Conservation (phyloP, 331 rosid genomes). For the Spiraea crenata region DNA sequence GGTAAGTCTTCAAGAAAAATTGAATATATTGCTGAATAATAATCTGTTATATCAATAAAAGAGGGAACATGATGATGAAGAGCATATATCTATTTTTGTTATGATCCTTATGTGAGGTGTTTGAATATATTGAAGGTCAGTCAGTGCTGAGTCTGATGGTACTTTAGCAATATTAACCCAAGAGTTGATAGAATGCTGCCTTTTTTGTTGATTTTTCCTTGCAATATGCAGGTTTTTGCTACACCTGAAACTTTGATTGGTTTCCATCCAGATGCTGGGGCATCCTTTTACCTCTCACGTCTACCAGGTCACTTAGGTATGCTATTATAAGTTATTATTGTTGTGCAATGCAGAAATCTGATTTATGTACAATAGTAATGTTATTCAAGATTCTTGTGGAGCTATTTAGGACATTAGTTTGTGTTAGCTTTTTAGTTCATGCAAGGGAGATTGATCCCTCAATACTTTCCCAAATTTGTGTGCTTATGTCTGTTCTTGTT, state of each 20-base stretch:
- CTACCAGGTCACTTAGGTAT: slow-evolving; percentile 88
- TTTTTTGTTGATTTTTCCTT: neutral
- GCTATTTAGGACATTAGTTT: neutral
- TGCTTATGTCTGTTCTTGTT: slow-evolving; percentile 18
- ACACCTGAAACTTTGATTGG: slow-evolving; percentile 92
- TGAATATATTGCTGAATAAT: no score
- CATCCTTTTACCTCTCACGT: slow-evolving; percentile 89
- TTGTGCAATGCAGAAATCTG: no score
- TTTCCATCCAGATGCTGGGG: slow-evolving; percentile 96
- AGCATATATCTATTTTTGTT: neutral
- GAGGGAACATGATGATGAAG: neutral
- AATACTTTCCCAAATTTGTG: neutral
- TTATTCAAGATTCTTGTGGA: neutral
- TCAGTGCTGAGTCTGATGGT: no score
- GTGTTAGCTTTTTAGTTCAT: no score
- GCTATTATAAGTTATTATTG: neutral
- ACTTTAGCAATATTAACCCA: no score
- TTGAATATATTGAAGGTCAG: no score
- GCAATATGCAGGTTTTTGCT: slow-evolving; percentile 66
- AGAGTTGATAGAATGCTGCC: no score
- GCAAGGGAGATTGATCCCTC: neutral
- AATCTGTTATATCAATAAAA: neutral
- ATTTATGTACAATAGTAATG: neutral
- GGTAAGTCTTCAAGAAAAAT: neutral
- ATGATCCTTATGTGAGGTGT: no score